Base-by-base conservation (phyloP, 1,284 basidiomycete species). In the Rhodotorula sp. region DNA sequence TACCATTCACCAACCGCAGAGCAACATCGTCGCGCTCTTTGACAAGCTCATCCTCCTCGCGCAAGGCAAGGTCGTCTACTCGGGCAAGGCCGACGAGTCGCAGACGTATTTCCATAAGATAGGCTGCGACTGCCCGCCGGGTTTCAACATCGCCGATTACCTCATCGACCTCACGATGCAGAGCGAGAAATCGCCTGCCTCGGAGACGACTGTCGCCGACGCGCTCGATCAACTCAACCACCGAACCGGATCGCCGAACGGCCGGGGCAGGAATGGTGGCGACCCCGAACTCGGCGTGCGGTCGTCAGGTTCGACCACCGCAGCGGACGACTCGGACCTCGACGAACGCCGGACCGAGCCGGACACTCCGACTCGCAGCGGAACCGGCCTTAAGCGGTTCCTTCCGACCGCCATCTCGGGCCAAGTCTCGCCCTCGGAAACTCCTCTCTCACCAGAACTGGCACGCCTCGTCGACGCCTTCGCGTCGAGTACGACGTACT, bases 1-100 rank as follows among this genome's bases (percentile, higher is more conserved):
- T 83, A 97, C 96, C 0, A 97, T 99, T 72, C 96, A 99, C 80
- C 96, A 98, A 81, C 96, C 96, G n/a, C 89, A 95, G 68, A 93
- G 91, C 81, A 97, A 97, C 82, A 98, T 99, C 75, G 94, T 98
- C 16, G 88, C 92, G 0, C 84, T 99, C 21, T 97, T 99, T 78
- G 96, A 99, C 80, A 91, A 95, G 76, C 85, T 98, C 46, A 82
- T 98, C 4, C 83, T 99, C 6, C 86, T 99, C 18, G 92, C 91
- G 0, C 87, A 87, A 67, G 95, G 95, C 5, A 90, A 89, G 79
- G 83, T 90, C 20, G 87, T 97, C 23, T 93, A 93, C 83, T 90
- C 90, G 2, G 91, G 94, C 47, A 88, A 89, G 67, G 87, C 90
- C 66, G 80, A 83, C 16, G 87, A 87, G 72, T 93, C 91, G 79